Conservation (phyloP, 305 asterid genomes). For the Plantago coronopus region DNA sequence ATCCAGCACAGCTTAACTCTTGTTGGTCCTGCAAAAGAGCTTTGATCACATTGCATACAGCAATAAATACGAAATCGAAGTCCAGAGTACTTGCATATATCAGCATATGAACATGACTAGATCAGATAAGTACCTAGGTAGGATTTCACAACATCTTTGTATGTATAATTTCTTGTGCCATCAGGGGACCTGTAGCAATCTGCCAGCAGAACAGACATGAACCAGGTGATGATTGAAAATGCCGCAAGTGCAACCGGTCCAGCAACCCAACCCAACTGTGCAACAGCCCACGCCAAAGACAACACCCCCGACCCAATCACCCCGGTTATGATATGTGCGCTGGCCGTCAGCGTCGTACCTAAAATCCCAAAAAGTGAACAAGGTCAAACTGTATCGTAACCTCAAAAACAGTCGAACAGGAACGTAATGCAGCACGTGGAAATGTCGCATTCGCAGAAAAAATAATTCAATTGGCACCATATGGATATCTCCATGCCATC, state of each 20-base stretch:
- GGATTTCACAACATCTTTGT: slow-evolving; percentile 43
- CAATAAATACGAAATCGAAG: too few relatives aligned
- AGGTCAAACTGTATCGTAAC: neutral
- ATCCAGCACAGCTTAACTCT: slow-evolving; percentile 29
- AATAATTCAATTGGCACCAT: too few relatives aligned
- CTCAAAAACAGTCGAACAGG: too few relatives aligned
- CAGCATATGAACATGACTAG: too few relatives aligned
- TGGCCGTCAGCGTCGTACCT: slow-evolving; percentile 46
- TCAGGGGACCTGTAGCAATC: slow-evolving; percentile 46
- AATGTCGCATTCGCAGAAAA: too few relatives aligned
- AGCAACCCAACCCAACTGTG: slow-evolving; percentile 69
- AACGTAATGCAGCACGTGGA: too few relatives aligned
- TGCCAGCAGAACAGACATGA: slow-evolving; percentile 43
- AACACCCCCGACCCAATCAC: slow-evolving; percentile 72
- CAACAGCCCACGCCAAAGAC: slow-evolving; percentile 63
- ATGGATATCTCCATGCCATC: too few relatives aligned
- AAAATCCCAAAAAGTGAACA: neutral
- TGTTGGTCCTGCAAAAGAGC: slow-evolving; percentile 29
- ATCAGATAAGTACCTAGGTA: slow-evolving; percentile 31
- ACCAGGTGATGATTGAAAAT: slow-evolving; percentile 50
- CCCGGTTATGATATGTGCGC: slow-evolving; percentile 61
- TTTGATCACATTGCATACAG: too few relatives aligned
- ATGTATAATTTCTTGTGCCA: slow-evolving; percentile 49
- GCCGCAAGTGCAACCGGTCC: slow-evolving; percentile 40
- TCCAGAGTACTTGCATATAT: too few relatives aligned